Evolutionary conservation across 108 stramenopile genomes (phyloP), one percentile per base, ranked within the genome.

Genomic region (Cylindrotheca closterium): DNA sequence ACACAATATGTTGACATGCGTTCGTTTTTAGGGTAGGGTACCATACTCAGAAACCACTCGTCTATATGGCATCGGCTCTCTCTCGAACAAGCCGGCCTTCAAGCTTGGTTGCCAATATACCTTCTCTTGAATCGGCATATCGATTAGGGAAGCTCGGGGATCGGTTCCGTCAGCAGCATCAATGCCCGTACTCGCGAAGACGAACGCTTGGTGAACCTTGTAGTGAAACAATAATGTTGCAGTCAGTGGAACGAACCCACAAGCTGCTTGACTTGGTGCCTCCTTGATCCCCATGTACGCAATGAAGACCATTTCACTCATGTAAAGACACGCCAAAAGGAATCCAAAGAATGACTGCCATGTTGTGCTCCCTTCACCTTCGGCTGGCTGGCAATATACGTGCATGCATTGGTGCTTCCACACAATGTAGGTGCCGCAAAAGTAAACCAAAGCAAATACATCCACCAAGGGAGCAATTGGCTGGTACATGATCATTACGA

Each of bases 401-500:
- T 71, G 70, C 24, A 71, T 24, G 34, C 59, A 71, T 28, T 71
- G 60, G 57, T 71, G 70, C 52, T 71, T 71, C 48, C 25, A 63
- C 3, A 63, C 60, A 27, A 71, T 19, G 23, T 71, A 71, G 15
- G 23, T 23, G 2, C 60, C 70, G 3, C 28, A 47, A 47, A 71
- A 71, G 25, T 56, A 63, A 17, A 63, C 62, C 4, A 63, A 10
- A 4, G 28, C 70, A 56, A 71, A 71, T 7, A 63, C 22, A 25
- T 71, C 70, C 70, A 71, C 53, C 60, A 71, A 19, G 7, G 70
- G 70, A 3, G 63, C 70, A 56, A 71, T 71, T 3, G 62, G 62
- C 47, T 45, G 46, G 61, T 71, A 71, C 26, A 71, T 18, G 33
- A 71, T 21, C 21, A 51, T 28, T 10, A 45, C 58, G 23, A 69